Percentiles rank a stretch among this genome's conserved stretches.
Evolutionary conservation across 805 yeast genomes (phyloP).

Genomic region (Kurtzmaniella cleridarum): DNA sequence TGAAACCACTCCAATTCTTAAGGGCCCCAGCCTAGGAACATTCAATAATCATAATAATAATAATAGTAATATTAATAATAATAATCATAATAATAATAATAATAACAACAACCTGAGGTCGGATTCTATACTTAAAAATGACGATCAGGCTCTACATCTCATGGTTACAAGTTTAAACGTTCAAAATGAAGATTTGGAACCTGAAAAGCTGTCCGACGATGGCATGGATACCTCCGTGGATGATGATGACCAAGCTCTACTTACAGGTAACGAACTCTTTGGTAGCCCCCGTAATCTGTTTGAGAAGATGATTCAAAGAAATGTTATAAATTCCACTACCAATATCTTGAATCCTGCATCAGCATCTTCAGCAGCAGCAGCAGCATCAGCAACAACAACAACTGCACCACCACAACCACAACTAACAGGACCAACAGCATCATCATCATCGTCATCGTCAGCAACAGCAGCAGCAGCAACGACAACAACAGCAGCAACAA

Average conservation of each 20-base stretch:
- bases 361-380: background rate
- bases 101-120: slow-evolving; percentile 6
- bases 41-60: slow-evolving; percentile 13
- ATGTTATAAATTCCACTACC: slow-evolving; percentile 1
- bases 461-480: slow-evolving; percentile 3
- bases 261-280: slow-evolving; percentile 35
- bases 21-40: slow-evolving; percentile 27
- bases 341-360: background rate
- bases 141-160: slow-evolving; percentile 33
- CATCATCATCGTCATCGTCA: background rate
- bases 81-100: slow-evolving; percentile 7
- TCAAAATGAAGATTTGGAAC: slow-evolving; percentile 34
- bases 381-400: background rate
- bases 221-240: slow-evolving; percentile 13
- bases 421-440: no score
- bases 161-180: slow-evolving; percentile 29
- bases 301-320: slow-evolving; percentile 20
- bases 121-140: slow-evolving; percentile 13
- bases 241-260: slow-evolving; percentile 26
- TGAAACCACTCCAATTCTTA: slow-evolving; percentile 24
- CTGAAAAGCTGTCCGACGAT: slow-evolving; percentile 26
- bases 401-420: no score
- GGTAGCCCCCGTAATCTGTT: slow-evolving; percentile 36
- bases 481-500: slow-evolving; percentile 1
- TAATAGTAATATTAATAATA: no score